Evolutionary conservation across 805 yeast genomes (phyloP), one percentile per base, ranked within the genome.

Genomic region (Groenewaldozyma tartarivorans): DNA sequence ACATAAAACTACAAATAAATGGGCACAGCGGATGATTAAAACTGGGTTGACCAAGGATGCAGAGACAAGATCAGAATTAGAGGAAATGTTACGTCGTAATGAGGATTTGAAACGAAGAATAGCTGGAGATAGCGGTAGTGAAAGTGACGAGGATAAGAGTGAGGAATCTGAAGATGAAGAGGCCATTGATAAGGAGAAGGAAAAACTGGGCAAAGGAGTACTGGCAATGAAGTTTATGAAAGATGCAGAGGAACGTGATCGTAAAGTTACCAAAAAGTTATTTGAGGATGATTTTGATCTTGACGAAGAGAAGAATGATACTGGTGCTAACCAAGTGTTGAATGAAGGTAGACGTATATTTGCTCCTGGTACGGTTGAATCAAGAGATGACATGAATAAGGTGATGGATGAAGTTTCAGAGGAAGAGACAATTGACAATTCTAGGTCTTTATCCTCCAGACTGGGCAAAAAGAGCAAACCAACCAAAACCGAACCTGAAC

Each of bases 161-260:
- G 69, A 44, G 7, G 43, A 40, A 5, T 44, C 35, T 19, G 54
- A 45, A 5, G 44, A 47, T 4, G 42, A 59, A 5, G 58, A 56
- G 9, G 65, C 49, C 6, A 69, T 61, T 7, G 63, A 53, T 3
- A 43, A 50, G 22, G 39, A 51, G 2, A 58, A 60, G 26, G 60
- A 65, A 24, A 70, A 67, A 35, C 59, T 79, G n/a, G 88, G 92
- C 17, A 90, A 88, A 60, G 96, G 97, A 41, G 79, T 90, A 17
- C 64, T 90, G 72, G 81, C 78, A 37, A 92, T 92, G 97, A 94
- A 88, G 50, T 90, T 90, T 60, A 90, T 90, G 97, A 79, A 72
- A 49, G 81, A 81, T 45, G 97, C 97, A 1, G 94, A 81, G 46
- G 79, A 77, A 42, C 72, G 79, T 49, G 74, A 75, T 47, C 72